Conservation (phyloP, 345 rosid species). For the Tarenaya hassleriana region DNA sequence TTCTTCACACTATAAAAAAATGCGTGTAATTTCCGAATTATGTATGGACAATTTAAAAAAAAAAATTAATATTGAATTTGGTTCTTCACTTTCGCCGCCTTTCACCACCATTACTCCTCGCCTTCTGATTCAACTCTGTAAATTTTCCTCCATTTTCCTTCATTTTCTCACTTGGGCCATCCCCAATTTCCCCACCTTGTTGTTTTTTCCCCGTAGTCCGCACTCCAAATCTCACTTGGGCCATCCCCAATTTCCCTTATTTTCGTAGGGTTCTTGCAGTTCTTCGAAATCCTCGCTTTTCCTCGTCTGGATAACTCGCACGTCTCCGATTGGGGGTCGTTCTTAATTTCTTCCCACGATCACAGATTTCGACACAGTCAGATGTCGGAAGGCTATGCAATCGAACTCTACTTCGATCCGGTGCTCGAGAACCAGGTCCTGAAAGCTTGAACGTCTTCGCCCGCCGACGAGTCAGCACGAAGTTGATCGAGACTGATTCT, state of each 20-base stretch:
- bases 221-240: neutral
- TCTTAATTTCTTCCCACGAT: neutral
- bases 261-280: neutral
- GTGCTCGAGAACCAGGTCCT: slow-evolving; percentile 93
- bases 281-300: neutral
- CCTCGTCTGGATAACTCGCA: slow-evolving; percentile 13
- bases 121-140: neutral
- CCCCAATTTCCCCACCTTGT: too few relatives aligned
- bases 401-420: slow-evolving; percentile 96
- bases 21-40: too few relatives aligned
- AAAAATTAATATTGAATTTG: too few relatives aligned
- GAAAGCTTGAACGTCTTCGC: slow-evolving; percentile 98
- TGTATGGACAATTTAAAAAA: too few relatives aligned
- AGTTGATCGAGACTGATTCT: slow-evolving; percentile 85
- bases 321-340: slow-evolving; percentile 11
- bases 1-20: too few relatives aligned
- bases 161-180: neutral
- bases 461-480: slow-evolving; percentile 92
- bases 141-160: neutral
- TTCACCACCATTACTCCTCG: neutral
- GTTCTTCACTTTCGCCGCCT: neutral
- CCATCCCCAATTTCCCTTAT: neutral
- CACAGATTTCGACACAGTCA: slow-evolving; percentile 4
- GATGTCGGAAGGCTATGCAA: slow-evolving; percentile 77
- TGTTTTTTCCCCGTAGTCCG: too few relatives aligned